phyloP scores from a whole-genome alignment of 73 alveolate species.

The Paramecium octaurelia region DNA sequence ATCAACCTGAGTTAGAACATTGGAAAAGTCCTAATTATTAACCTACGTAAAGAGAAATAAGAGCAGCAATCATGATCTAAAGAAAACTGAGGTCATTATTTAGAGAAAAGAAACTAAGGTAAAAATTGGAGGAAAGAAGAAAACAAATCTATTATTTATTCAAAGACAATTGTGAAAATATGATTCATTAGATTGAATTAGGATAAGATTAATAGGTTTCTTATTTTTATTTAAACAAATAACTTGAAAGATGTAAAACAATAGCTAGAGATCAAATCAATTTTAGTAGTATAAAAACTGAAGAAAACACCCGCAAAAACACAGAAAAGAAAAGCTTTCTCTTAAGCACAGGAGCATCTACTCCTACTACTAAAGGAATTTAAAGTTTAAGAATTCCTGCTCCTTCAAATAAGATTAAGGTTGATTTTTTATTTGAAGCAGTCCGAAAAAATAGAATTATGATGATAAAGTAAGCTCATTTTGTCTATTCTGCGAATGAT shows the following conservation, averaged over 20 bases:
- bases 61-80: conserved; percentile 27
- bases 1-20: not conserved
- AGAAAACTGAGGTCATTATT: conserved; percentile 21
- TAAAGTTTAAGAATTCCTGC: not conserved
- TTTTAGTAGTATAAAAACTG: conserved; percentile 8
- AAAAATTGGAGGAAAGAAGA: conserved; percentile 29
- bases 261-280: conserved; percentile 10
- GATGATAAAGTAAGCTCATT: conserved; percentile 40
- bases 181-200: not conserved
- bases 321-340: not conserved
- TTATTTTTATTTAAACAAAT: not conserved
- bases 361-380: not conserved
- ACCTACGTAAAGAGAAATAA: conserved; percentile 30
- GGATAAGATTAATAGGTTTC: conserved; percentile 18
- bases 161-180: conserved; percentile 31
- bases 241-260: conserved; percentile 19
- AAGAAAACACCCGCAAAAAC: not conserved
- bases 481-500: conserved; percentile 64
- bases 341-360: not conserved
- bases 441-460: conserved; percentile 18
- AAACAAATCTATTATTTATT: conserved; percentile 35
- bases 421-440: conserved; percentile 28
- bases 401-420: not conserved
- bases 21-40: not conserved
- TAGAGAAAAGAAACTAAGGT: conserved; percentile 36